Evolutionary conservation across 768 basidiomycete species (phyloP).

Genomic region (Panaeolus cyanescens): DNA sequence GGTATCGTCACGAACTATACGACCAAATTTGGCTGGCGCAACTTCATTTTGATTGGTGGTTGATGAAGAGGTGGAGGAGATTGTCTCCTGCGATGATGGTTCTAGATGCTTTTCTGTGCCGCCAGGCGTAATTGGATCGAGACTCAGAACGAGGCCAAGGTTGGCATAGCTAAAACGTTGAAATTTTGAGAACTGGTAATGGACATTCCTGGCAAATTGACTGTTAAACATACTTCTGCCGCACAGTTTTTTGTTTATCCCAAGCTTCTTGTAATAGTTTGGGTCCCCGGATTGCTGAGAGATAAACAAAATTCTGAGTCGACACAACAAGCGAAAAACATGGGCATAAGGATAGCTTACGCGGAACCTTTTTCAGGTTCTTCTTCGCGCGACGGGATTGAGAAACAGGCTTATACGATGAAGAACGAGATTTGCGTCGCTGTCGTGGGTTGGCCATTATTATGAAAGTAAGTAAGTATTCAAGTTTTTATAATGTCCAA

Average conservation of each 20-base stretch:
- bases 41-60: conserved; percentile 18
- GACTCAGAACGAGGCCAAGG: conserved; percentile 69
- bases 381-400: conserved; percentile 77
- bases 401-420: conserved; percentile 69
- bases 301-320: conserved; percentile 13
- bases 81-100: conserved; percentile 10
- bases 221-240: conserved; percentile 82
- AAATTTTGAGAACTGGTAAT: background rate
- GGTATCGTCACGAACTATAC: conserved; percentile 77
- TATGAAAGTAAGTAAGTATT: background rate
- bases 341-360: conserved; percentile 38
- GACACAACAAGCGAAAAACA: background rate
- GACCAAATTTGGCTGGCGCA: conserved; percentile 70
- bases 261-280: conserved; percentile 81
- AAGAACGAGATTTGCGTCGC: conserved; percentile 81
- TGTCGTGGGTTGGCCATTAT: conserved; percentile 97
- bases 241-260: conserved; percentile 86
- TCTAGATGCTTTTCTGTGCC: conserved; percentile 55
- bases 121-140: conserved; percentile 70
- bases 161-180: conserved; percentile 61
- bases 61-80: conserved; percentile 10
- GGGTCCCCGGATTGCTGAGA: conserved; percentile 77
- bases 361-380: conserved; percentile 76
- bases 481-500: background rate
- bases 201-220: background rate